These are phyloP conservation scores for Trichosporon ovoides DNA, from an alignment of 1,284 basidiomycete genomes.

Conservation along the genomic window DNA sequence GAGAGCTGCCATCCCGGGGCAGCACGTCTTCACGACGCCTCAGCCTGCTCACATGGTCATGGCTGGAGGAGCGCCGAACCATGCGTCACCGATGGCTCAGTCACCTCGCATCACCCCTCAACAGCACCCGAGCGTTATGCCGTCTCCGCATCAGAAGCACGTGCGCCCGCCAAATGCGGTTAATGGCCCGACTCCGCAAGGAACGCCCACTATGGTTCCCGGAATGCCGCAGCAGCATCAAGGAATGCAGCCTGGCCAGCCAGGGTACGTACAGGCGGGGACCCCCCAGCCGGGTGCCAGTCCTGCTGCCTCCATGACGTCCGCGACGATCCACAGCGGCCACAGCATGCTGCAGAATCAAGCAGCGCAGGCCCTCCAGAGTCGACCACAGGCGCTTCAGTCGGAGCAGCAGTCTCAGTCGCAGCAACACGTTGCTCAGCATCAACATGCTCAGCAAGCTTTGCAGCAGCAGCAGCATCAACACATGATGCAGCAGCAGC, in stretches of 20 bases:
- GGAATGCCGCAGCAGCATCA: constrained; percentile 34
- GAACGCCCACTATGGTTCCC: constrained; percentile 35
- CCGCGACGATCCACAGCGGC: constrained; percentile 21
- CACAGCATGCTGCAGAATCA: constrained; percentile 18
- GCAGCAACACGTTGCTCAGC: constrained; percentile 20
- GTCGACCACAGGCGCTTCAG: constrained; percentile 15
- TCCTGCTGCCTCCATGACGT: constrained; percentile 25
- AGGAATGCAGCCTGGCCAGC: constrained; percentile 10
- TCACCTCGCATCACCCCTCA: constrained; percentile 33
- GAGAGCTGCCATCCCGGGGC: constrained; percentile 24
- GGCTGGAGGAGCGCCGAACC: constrained; percentile 21
- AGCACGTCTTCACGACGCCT: constrained; percentile 26
- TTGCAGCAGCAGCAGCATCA: constrained; percentile 24
- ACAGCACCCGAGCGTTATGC: constrained; percentile 31
- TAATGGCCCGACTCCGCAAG: constrained; percentile 23
- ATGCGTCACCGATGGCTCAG: constrained; percentile 28
- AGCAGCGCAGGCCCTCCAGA: constrained; percentile 12
- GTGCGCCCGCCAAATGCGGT: constrained; percentile 31
- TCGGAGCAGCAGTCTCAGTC: constrained; percentile 18
- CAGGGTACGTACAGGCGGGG: constrained; percentile 16
- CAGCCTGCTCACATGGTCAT: constrained; percentile 21
- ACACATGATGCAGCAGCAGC: constrained; percentile 26
- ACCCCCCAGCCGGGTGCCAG: constrained; percentile 21
- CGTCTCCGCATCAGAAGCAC: constrained; percentile 35
- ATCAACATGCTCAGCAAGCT: constrained; percentile 17